Evolutionary conservation across 2,329 filamentous ascomycete species (phyloP).

Genomic region (Leptographium wingfieldii): DNA sequence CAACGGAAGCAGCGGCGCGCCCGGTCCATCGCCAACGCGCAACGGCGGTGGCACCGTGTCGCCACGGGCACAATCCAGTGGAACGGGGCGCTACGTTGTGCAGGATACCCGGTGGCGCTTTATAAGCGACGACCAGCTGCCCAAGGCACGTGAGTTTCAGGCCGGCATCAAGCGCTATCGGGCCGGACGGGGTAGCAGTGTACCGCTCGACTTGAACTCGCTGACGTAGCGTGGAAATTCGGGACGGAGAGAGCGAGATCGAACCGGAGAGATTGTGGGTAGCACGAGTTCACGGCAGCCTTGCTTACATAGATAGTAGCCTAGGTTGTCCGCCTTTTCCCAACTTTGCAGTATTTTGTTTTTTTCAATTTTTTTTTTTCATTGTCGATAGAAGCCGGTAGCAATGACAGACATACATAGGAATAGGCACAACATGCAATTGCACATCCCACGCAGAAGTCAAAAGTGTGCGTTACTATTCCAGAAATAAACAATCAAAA

Average conservation of each 20-base stretch:
- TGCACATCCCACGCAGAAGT: background rate
- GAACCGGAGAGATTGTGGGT: background rate
- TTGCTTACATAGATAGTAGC: too few species aligned
- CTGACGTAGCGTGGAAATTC: background rate
- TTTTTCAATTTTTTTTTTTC: background rate
- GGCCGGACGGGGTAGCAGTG: conserved; percentile 84
- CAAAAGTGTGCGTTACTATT: background rate
- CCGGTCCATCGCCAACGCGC: conserved; percentile 29
- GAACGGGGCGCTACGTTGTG: conserved; percentile 39
- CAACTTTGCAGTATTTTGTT: background rate
- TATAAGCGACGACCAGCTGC: conserved; percentile 66
- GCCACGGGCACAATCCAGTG: conserved; percentile 14
- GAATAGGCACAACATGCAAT: background rate
- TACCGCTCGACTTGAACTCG: conserved; percentile 67
- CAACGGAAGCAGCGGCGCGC: conserved; percentile 35
- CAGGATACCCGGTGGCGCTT: conserved; percentile 80
- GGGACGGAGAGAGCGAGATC: background rate
- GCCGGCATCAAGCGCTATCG: conserved; percentile 70
- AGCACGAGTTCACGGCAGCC: too few species aligned
- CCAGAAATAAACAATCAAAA: background rate
- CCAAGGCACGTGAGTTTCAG: conserved; percentile 70
- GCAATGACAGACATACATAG: background rate
- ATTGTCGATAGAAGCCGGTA: background rate
- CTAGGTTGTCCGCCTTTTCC: background rate
- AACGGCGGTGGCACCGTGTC: conserved; percentile 10